Evolutionary conservation across 2,329 filamentous ascomycete genomes (phyloP).

Genomic region (Fusarium duplospermum): DNA sequence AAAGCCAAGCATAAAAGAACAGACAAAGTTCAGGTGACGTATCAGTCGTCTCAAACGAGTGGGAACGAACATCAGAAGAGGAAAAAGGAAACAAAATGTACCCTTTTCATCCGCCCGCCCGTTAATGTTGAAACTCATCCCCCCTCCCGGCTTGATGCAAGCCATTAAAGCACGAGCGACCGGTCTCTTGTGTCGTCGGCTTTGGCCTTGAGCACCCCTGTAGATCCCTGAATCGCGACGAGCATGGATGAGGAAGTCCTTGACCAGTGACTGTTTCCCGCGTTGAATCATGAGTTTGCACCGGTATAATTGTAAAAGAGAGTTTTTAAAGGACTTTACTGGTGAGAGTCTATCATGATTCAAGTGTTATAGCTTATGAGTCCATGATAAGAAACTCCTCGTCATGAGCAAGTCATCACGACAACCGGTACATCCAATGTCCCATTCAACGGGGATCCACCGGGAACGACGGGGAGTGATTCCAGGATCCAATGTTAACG

Average conservation of each 20-base stretch:
- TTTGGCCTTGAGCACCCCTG: constrained; percentile 26
- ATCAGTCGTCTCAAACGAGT: background rate
- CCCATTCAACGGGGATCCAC: constrained; percentile 12
- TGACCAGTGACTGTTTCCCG: constrained; percentile 20
- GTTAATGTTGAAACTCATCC: constrained; percentile 1
- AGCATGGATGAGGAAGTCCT: constrained; percentile 16
- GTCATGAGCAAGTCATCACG: background rate
- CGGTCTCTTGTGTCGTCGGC: background rate
- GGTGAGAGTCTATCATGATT: constrained; percentile 1
- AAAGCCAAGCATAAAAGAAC: background rate
- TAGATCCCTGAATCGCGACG: constrained; percentile 32
- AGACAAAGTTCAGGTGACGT: background rate
- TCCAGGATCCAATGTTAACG: background rate
- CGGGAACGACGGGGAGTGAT: constrained; percentile 24
- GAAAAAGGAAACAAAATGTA: constrained; percentile 13
- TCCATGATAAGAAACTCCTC: constrained; percentile 7
- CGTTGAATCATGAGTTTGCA: background rate
- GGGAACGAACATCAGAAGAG: background rate
- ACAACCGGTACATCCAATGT: background rate
- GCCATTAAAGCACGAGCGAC: constrained; percentile 12
- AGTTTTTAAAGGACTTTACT: constrained; percentile 1
- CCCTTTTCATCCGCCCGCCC: background rate
- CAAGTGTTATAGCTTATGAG: constrained; percentile 4
- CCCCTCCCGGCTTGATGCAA: background rate
- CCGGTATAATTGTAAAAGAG: constrained; percentile 9